Conservation (phyloP, 2,329 filamentous ascomycete species). For the Fonsecaea monophora region DNA sequence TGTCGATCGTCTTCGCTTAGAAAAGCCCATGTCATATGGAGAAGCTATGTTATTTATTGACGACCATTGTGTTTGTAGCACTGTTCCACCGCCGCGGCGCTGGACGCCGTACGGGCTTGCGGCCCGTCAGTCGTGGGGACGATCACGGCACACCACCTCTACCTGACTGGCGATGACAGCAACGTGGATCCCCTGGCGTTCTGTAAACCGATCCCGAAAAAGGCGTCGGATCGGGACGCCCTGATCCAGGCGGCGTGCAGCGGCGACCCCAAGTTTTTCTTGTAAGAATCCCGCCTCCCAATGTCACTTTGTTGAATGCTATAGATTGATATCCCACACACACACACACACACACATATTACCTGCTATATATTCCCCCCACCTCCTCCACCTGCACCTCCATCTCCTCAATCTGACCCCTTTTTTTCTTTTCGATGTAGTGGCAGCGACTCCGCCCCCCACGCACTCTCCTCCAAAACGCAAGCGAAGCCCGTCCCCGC, state of each 20-base stretch:
- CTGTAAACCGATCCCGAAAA: conserved; percentile 77
- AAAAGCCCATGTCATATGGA: too few species aligned
- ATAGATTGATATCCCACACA: too few species aligned
- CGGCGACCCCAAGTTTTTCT: conserved; percentile 68
- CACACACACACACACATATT: too few species aligned
- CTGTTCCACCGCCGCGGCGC: conserved; percentile 82
- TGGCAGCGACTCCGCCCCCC: conserved; percentile 74
- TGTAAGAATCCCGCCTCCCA: conserved; percentile 45
- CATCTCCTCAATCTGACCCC: too few species aligned
- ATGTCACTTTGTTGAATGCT: too few species aligned
- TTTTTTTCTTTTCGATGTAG: not conserved
- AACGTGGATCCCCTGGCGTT: conserved; percentile 77
- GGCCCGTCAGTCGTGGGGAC: conserved; percentile 79
- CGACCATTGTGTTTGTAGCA: conserved; percentile 54
- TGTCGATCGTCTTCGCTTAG: too few species aligned
- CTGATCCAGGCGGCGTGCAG: conserved; percentile 67
- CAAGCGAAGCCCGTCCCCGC: conserved; percentile 53
- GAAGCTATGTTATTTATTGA: too few species aligned
- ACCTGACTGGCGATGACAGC: conserved; percentile 78
- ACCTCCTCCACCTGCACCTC: too few species aligned
- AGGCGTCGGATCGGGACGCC: conserved; percentile 73
- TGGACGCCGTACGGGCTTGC: conserved; percentile 77
- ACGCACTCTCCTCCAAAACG: conserved; percentile 60
- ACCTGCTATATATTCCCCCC: not conserved
- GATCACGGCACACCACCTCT: conserved; percentile 87